A percentile compares a stretch with the other conserved stretches of the same genome.
phyloP scores from a whole-genome alignment of 1,139 yeast species.

The Pichia sp. region DNA sequence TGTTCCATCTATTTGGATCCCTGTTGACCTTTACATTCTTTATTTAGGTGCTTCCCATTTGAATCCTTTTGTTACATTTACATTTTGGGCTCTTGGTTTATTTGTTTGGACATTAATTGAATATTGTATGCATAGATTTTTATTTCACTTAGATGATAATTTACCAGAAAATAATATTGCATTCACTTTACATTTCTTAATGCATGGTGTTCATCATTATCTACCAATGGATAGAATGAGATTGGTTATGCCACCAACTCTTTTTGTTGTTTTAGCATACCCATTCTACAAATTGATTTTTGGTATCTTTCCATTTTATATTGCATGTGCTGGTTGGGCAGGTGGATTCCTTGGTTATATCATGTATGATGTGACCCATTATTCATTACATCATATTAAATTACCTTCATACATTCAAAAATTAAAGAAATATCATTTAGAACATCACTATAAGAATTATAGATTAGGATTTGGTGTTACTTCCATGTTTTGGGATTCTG shows the following conservation, averaged over 20 bases:
- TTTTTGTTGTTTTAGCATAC: constrained; percentile 51
- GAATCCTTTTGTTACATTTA: constrained; percentile 30
- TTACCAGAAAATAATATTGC: constrained; percentile 76
- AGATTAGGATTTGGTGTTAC: constrained; percentile 97
- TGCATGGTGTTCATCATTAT: constrained; percentile 96
- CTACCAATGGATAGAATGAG: constrained; percentile 94
- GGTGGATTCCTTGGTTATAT: constrained; percentile 95
- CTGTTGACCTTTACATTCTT: constrained; percentile 56
- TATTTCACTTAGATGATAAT: constrained; percentile 84
- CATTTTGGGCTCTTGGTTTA: constrained; percentile 55
- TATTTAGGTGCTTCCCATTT: constrained; percentile 35
- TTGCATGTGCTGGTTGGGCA: constrained; percentile 71
- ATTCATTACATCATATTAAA: constrained; percentile 78
- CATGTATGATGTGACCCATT: constrained; percentile 84
- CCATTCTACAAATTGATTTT: constrained; percentile 62
- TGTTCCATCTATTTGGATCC: constrained; percentile 85
- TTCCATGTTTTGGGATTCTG: constrained; percentile 85
- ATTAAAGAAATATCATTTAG: constrained; percentile 84
- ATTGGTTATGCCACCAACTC: constrained; percentile 92
- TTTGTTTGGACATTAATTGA: constrained; percentile 91
- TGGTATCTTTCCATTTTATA: constrained; percentile 48
- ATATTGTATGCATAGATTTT: constrained; percentile 78
- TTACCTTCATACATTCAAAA: constrained; percentile 73
- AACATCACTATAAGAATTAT: constrained; percentile 95
- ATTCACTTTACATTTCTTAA: constrained; percentile 75